phyloP scores from a whole-genome alignment of 257 asterid species.

The Solanum arcanum region DNA sequence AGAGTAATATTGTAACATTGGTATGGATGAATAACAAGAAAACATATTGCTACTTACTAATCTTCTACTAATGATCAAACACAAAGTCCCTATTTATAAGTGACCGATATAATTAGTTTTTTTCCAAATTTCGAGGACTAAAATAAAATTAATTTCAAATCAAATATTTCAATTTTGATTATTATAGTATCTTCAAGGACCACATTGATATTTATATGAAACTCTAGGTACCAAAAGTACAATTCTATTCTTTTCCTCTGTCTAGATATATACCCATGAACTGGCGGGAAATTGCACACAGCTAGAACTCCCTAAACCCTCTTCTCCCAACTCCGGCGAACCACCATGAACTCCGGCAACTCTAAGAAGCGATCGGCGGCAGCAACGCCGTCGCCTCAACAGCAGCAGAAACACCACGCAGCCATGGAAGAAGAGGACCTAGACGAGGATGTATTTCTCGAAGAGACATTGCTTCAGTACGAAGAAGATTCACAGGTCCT shows the following conservation, averaged over 20 bases:
- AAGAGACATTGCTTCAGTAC: conserved; percentile 67
- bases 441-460: conserved; percentile 81
- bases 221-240: neutral
- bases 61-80: neutral
- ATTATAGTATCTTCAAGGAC: neutral
- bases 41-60: neutral
- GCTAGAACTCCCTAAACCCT: neutral
- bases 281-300: conserved; percentile 3
- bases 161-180: neutral
- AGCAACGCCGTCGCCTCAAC: conserved; percentile 39
- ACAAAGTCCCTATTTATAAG: neutral
- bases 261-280: neutral
- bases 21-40: neutral
- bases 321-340: neutral
- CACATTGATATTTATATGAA: neutral
- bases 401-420: conserved; percentile 47
- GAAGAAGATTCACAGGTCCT: conserved; percentile 51
- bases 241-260: neutral
- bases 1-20: neutral
- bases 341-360: conserved; percentile 45
- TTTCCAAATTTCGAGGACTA: neutral
- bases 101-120: neutral
- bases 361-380: conserved; percentile 48
- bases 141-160: neutral
- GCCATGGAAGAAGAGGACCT: conserved; percentile 69